Base-by-base conservation (phyloP, 179 eudicot species). In the Gypsophila paniculata region DNA sequence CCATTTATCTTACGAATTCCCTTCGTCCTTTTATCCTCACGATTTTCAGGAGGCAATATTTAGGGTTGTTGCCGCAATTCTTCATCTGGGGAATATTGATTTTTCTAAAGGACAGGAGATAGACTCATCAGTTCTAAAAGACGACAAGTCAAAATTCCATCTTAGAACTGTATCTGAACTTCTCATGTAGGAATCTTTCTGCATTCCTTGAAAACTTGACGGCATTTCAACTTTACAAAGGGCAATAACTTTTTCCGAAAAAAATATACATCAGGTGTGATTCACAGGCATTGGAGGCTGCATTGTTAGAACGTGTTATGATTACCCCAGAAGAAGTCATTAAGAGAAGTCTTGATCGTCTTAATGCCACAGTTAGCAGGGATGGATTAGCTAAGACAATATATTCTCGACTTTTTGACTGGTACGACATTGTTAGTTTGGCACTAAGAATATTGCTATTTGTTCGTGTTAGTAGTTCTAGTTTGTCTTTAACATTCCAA, bases 271-370 rank as follows among this genome's bases (percentile, higher is more conserved):
- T 76, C 75, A 94, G 99, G 97, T 94, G 99, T 84, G 91, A 91
- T 75, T 84, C 84, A 77, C 77, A 75, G 75, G 93, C 85, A 66
- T 72, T 91, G 86, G 90, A 91, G 85, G 96, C 90, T 86, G 97
- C 97, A 64, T 72, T 91, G 54, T 80, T 91, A 75, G 88, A 91
- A 83, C 93, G 96, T 83, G 87, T 91, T 68, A 91, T 91, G 97
- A 81, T 91, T 74, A 91, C 97, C 66, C 97, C 97, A 72, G 97
- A 91, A 83, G 97, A 91, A 86, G 89, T 91, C 74, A 91, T 91
- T 46, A 91, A 86, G 71, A 77, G 93, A 80, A 83, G 91, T 76
- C 97, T 91, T 66, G 97, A 91, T 83, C 97, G 96, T 76, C 87
- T 80, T 69, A 88, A 91, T 75, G 97, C 97, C 4, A 80, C 91